Percentiles rank a stretch among this genome's conserved stretches.
These are phyloP conservation scores for Sonneratia alba DNA, from an alignment of 345 rosid species.

Conservation along the genomic window DNA sequence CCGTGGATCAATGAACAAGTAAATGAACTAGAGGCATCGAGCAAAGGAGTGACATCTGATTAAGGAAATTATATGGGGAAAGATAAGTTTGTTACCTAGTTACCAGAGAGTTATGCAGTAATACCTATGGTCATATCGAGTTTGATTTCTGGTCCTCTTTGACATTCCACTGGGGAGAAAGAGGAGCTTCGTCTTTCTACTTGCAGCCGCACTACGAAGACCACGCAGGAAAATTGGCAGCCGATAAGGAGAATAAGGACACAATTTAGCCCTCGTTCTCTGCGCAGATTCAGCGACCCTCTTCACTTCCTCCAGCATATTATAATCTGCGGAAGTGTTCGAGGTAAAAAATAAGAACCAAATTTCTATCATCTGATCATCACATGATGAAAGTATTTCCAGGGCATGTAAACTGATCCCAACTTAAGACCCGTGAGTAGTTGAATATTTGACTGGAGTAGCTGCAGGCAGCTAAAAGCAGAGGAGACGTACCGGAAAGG, in stretches of 20 bases:
- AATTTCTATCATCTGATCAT: background rate
- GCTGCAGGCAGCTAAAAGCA: background rate
- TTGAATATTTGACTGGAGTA: background rate
- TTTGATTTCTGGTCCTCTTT: slow-evolving; percentile 54
- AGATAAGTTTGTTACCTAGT: background rate
- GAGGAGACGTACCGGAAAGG: slow-evolving; percentile 49
- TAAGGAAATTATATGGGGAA: background rate
- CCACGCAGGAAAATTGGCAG: slow-evolving; percentile 26
- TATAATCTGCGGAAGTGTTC: slow-evolving; percentile 40
- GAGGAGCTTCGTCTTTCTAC: slow-evolving; percentile 46
- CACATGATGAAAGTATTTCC: background rate
- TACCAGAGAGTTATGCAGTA: background rate
- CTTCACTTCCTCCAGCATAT: slow-evolving; percentile 71
- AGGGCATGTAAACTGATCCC: background rate
- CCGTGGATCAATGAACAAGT: background rate
- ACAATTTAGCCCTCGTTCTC: slow-evolving; percentile 44
- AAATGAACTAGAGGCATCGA: background rate
- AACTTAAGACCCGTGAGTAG: background rate
- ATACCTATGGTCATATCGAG: slow-evolving; percentile 39
- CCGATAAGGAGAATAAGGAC: slow-evolving; percentile 20
- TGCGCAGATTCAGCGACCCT: slow-evolving; percentile 65
- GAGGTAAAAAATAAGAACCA: background rate
- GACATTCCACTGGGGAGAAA: slow-evolving; percentile 71
- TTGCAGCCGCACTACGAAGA: slow-evolving; percentile 47
- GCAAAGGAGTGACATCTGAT: background rate